Percentiles rank a stretch among this genome's conserved stretches.
phyloP scores from a whole-genome alignment of 495 filamentous ascomycete genomes.

The Neurospora africana region DNA sequence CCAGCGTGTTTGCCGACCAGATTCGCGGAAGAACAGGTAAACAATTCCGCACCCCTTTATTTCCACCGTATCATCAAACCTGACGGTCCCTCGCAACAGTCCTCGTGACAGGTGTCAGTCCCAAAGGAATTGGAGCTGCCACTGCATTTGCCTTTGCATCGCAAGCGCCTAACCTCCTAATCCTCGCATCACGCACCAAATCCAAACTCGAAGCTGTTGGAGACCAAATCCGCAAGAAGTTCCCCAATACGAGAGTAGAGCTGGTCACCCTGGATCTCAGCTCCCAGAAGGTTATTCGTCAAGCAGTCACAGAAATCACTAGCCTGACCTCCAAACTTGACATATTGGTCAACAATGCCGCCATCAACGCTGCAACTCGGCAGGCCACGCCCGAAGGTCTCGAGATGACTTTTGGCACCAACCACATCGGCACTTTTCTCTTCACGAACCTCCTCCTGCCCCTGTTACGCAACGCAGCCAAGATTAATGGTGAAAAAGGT shows the following conservation, averaged over 20 bases:
- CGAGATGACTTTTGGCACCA: constrained; percentile 47
- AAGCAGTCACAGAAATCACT: constrained; percentile 31
- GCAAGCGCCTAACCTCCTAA: constrained; percentile 37
- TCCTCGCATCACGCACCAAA: constrained; percentile 45
- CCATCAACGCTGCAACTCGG: constrained; percentile 24
- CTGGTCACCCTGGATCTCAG: constrained; percentile 36
- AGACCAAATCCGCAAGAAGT: constrained; percentile 21
- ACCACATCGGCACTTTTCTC: constrained; percentile 50
- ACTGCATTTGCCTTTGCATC: constrained; percentile 45
- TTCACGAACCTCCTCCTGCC: constrained; percentile 46
- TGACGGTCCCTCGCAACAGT: constrained; percentile 6
- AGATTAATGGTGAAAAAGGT: constrained; percentile 11
- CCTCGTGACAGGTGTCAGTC: constrained; percentile 42
- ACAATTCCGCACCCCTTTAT: neutral
- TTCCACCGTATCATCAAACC: neutral
- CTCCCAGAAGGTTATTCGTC: constrained; percentile 32
- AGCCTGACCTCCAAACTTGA: constrained; percentile 36
- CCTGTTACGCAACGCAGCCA: constrained; percentile 30
- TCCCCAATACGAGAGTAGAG: constrained; percentile 27
- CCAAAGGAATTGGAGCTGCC: constrained; percentile 41
- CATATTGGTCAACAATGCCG: constrained; percentile 49
- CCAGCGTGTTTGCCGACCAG: constrained; percentile 27
- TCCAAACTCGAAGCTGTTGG: constrained; percentile 40
- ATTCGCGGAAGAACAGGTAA: constrained; percentile 30
- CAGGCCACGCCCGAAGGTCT: constrained; percentile 35